Evolutionary conservation across 2,329 filamentous ascomycete species (phyloP), one percentile per base, ranked within the genome.

Genomic region (Fusarium hainanense): DNA sequence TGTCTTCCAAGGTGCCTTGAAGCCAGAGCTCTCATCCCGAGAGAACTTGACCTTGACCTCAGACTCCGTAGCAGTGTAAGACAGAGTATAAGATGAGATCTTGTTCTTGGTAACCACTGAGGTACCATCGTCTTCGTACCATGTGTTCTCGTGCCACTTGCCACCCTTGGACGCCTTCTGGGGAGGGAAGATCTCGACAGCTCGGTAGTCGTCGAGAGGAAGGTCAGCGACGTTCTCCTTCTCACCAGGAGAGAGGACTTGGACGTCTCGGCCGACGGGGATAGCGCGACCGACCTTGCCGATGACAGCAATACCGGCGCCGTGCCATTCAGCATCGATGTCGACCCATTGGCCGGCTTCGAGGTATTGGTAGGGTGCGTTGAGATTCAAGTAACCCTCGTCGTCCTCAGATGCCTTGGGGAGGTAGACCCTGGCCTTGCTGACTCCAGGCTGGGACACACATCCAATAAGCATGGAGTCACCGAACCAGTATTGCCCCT

Each of bases 401-500:
- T 88, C 85, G 1, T 80, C 80, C 2, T 75, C 78, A 1, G 88
- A 90, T 88, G 78, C 70, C 51, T 66, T 78, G 3, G 90, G 90
- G 0, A 92, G 83, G 70, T 93, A 93, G 11, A 93, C 79, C 13
- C 80, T 83, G 0, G 86, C 87, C 13, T 79, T 82, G 23, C 78
- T 82, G 3, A 82, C 81, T 6, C 87, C 88, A 0, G 89, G 81
- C 71, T 90, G 85, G 72, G 90, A 93, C 0, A 93, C 89, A 7
- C 90, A 90, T 4, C 89, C 89, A 10, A 93, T 81, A 1, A 93
- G 82, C 11, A 93, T 79, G 0, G 85, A 82, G 57, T 91, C 88
- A 13, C 91, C 91, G 25, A 93, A 85, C 90, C 90, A 93, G 80
- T 90, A 93, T 75, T 93, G 90, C 6, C 87, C 86, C 70, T 93